Evolutionary conservation across 352 stramenopile genomes (phyloP), one percentile per base, ranked within the genome.

Genomic region (Pythium phragmiticola): DNA sequence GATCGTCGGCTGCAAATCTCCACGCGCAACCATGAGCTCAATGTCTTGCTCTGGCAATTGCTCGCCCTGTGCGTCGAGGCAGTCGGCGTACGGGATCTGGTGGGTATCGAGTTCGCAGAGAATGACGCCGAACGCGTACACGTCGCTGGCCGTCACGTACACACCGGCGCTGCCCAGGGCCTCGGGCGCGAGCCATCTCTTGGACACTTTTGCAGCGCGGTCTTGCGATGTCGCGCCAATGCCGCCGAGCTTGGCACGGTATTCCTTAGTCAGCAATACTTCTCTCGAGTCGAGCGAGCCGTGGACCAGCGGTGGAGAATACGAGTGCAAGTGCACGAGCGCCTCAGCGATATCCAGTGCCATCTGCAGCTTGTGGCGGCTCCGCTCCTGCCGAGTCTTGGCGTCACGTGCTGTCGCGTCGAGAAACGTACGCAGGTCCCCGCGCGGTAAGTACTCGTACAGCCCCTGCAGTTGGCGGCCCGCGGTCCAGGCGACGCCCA

Each of bases 301-400:
- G 47, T 76, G 69, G n/a, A 76, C 60, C 21, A 73, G 47, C 7
- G 52, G 54, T 11, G 66, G 66, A 19, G 28, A 47, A 21, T 70
- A 63, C 19, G 60, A 69, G 59, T 74, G 70, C 43, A 77, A 56
- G 60, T 77, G 68, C 13, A 74, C 60, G 16, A 77, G 56, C 26
- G 58, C 70, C n/a, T 77, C 60, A 14, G 66, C 62, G 14, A 77
- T 63, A 41, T 77, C 70, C 13, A 74, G 39, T 7, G 63, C 59
- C 53, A 72, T 72, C 45, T 67, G 53, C 1, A 74, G 43, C 51
- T 77, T 77, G 30, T 69, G 49, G 17, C 49, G 50, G 23, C 51
- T 64, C 42, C 66, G 65, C 11, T 63, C 50, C 37, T 70, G 62
- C 5, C 57, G 57, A 3, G 51, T 57, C 51, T 65, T 65, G n/a